Conservation (phyloP, 2,329 filamentous ascomycete genomes). For the Aspergillus piperis region DNA sequence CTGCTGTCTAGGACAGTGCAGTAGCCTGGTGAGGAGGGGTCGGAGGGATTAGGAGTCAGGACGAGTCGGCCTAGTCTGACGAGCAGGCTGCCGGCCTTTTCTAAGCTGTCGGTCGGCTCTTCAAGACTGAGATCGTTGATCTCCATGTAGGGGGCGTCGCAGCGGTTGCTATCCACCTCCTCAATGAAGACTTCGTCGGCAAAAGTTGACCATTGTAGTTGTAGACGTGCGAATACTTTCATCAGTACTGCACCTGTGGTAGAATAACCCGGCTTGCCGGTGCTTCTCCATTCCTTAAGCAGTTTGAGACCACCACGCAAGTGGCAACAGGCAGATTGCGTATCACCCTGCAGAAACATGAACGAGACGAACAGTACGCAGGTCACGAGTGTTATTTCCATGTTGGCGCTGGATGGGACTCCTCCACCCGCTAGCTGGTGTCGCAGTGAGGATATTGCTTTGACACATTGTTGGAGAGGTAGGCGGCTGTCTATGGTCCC, state of each 20-base stretch:
- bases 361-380: conserved; percentile 20
- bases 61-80: neutral
- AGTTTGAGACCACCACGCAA: conserved; percentile 14
- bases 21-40: neutral
- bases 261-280: neutral
- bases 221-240: conserved; percentile 12
- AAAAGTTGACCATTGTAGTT: conserved; percentile 14
- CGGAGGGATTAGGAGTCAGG: neutral
- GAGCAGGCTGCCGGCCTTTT: neutral
- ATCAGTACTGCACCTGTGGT: conserved; percentile 5
- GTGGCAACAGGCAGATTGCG: conserved; percentile 7
- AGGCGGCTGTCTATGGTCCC: neutral
- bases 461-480: conserved; percentile 3
- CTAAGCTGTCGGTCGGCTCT: neutral
- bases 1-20: neutral
- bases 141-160: neutral
- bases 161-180: neutral
- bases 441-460: neutral
- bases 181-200: conserved; percentile 6
- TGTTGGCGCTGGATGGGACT: neutral
- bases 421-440: neutral
- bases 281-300: neutral
- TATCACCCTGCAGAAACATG: conserved; percentile 20
- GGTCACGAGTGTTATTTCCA: conserved; percentile 18
- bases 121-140: neutral